Evolutionary conservation across 768 basidiomycete species (phyloP).

Genomic region (Xerocomellus intermedius): DNA sequence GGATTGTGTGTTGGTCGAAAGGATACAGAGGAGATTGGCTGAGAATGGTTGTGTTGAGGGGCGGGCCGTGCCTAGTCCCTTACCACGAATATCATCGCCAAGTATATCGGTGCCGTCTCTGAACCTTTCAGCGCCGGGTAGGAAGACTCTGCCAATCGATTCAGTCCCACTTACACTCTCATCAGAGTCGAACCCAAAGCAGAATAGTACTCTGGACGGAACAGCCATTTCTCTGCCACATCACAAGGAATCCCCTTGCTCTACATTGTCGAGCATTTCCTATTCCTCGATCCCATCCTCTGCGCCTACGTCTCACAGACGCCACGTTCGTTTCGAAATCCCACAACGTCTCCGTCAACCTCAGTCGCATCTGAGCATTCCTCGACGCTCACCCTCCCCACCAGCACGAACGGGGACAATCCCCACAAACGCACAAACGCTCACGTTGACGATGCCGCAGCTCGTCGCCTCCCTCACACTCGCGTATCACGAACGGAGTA

Average conservation of each 20-base stretch:
- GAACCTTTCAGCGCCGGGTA: slow-evolving; percentile 13
- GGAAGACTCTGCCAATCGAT: not conserved
- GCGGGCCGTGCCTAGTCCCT: slow-evolving; percentile 15
- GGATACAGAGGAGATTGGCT: slow-evolving; percentile 31
- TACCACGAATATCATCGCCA: slow-evolving; percentile 23
- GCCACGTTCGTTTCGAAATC: slow-evolving; percentile 26
- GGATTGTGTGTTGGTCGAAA: slow-evolving; percentile 34
- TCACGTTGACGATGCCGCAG: slow-evolving; percentile 31
- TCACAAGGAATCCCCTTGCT: not conserved
- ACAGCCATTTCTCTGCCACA: not conserved
- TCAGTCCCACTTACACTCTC: not conserved
- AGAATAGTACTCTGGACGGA: not conserved
- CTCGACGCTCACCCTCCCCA: slow-evolving; percentile 27
- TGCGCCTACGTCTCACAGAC: slow-evolving; percentile 6
- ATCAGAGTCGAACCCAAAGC: not conserved
- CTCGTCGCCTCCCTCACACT: slow-evolving; percentile 32
- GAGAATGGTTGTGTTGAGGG: slow-evolving; percentile 34
- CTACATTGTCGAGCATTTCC: slow-evolving; percentile 5
- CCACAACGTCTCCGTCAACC: slow-evolving; percentile 1
- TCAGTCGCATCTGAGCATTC: slow-evolving; percentile 5
- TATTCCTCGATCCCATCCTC: not conserved
- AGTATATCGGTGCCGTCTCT: slow-evolving; percentile 24
- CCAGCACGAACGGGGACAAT: slow-evolving; percentile 15
- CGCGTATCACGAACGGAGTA: slow-evolving; percentile 23
- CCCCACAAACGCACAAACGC: slow-evolving; percentile 5